Evolutionary conservation across 1,139 yeast species (phyloP), one percentile per base, ranked within the genome.

Genomic region (Kluyveromyces sp.): DNA sequence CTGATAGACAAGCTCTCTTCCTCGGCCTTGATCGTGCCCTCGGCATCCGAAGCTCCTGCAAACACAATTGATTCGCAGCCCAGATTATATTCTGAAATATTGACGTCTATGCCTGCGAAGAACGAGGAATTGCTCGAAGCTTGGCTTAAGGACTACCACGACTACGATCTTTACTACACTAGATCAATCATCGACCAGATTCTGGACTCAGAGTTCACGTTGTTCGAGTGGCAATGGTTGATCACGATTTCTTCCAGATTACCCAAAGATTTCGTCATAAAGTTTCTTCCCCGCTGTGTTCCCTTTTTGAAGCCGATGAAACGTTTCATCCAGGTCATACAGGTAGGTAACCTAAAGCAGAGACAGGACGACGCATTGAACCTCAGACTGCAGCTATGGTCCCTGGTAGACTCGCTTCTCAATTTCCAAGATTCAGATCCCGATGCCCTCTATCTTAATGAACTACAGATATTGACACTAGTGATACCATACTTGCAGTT

Each of bases 311-410:
- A 45, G 28, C 50, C 51, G 26, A 51, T 50, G 36, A 55, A 51
- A 41, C 34, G 37, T 17, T 53, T 53, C 34, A 46, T 53, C 12
- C 43, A 48, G 7, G 49, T 50, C 3, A 39, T 56, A 2, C 57
- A 56, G 44, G 60, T 55, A 1, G 61, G 61, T 2, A 56, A 56
- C 36, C 47, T 56, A 48, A 54, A 56, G 43, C 60, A 56, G 37
- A 46, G 49, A 15, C 51, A 54, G 12, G 61, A 57, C 39, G 45
- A 33, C 6, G 32, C 45, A 11, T 12, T 31, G 6, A 38, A 29
- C 20, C 36, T 38, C 29, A 15, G 41, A 13, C 25, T 38, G 36
- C 41, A 38, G 29, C 41, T 38, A 19, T 38, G 41, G 41, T 38
- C 41, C 36, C 36, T 38, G 1, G 13, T 38, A 7, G 36, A 38